Evolutionary conservation across 768 basidiomycete genomes (phyloP), one percentile per base, ranked within the genome.

Genomic region (Kwoniella sp.): DNA sequence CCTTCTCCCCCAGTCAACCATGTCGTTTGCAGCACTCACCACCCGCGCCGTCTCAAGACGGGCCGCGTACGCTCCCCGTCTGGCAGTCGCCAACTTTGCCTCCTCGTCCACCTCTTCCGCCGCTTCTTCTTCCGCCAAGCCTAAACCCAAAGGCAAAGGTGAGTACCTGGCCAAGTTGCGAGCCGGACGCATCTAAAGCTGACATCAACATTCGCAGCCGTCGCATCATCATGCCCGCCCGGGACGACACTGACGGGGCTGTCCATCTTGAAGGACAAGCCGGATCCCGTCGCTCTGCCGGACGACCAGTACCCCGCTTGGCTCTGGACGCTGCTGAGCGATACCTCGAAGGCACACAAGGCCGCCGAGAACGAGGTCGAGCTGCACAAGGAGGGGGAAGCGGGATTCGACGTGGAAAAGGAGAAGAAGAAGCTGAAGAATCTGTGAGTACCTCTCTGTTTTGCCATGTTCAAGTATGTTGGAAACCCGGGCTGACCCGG

Each of bases 301-400:
- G 91, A 95, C 72, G 84, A 87, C 37, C 83, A 84, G 60, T 93
- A 95, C 71, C 91, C 91, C 3, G 71, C 81, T 6, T 95, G 91
- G 91, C 72, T 95, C 33, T 95, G 91, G 91, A 83, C 79, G 12
- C 67, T 89, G 32, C 75, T 88, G 17, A 73, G 83, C 19, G 53
- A 59, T 27, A 50, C 54, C 4, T 51, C 42, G 17, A 52, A 52
- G 15, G 50, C 50, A 4, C 50, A 52, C 28, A 52, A 52, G 36
- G 28, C 59, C 41, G 42, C 56, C 41, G 58, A 32, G 28, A 44
- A 26, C 40, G 46, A 34, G 42, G 53, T 34, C 31, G 44, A 52
- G 19, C 22, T 52, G 11, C 28, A 12, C 23, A 38, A 46, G 27
- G 54, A 53, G 15, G 46, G 38, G 39, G 47, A 48, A 32, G 46